A percentile compares a stretch with the other conserved stretches of the same genome.
These are phyloP conservation scores for Diplocarpon mali DNA, from an alignment of 2,329 filamentous ascomycete genomes.

Conservation along the genomic window DNA sequence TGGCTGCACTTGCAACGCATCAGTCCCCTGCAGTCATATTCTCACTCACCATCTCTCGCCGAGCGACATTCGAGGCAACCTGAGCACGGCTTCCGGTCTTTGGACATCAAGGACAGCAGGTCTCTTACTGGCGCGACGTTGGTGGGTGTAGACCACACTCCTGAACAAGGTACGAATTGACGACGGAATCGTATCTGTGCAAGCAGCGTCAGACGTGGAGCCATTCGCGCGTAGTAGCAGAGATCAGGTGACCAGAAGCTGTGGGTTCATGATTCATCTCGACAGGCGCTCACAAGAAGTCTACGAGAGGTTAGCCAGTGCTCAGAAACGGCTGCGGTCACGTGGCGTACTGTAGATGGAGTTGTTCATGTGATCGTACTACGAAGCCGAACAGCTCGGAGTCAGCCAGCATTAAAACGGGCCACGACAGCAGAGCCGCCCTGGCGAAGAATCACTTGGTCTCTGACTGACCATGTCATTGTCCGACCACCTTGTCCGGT, in stretches of 20 bases:
- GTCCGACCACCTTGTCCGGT: conserved; percentile 82
- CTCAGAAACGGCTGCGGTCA: no score
- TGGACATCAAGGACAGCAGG: neutral
- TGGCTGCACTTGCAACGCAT: no score
- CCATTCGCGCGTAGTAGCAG: no score
- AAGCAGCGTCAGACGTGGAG: neutral
- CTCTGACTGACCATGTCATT: conserved; percentile 55
- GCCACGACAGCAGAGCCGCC: neutral
- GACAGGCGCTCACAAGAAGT: neutral
- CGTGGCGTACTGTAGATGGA: conserved; percentile 47
- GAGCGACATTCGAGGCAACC: no score
- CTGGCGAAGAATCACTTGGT: no score
- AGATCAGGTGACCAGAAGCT: no score
- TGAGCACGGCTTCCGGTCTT: neutral
- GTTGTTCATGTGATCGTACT: conserved; percentile 88
- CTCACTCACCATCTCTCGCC: no score
- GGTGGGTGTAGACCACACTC: conserved; percentile 64
- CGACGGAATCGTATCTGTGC: conserved; percentile 71
- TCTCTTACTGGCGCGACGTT: conserved; percentile 46
- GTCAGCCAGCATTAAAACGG: neutral
- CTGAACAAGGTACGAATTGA: conserved; percentile 79
- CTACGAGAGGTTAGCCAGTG: neutral
- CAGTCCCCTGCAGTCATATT: no score
- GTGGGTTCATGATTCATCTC: no score
- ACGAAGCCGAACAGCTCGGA: no score